A percentile compares a stretch with the other conserved stretches of the same genome.
These are phyloP conservation scores for Stemphylium lycopersici DNA, from an alignment of 2,329 filamentous ascomycete genomes.

Conservation along the genomic window DNA sequence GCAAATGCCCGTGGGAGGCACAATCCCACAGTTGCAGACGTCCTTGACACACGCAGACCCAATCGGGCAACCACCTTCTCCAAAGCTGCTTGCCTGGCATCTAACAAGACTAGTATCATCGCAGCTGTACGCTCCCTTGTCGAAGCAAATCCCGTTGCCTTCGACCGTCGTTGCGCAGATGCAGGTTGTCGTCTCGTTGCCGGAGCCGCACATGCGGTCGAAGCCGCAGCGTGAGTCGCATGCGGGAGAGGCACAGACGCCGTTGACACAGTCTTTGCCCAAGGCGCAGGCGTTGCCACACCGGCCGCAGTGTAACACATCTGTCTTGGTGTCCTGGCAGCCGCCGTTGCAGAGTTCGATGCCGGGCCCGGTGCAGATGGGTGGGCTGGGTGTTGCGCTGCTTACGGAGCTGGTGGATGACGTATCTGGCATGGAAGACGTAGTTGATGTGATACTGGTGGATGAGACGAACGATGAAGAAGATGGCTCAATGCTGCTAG, in stretches of 20 bases:
- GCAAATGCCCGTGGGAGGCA: slow-evolving; percentile 23
- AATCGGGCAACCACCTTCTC: slow-evolving; percentile 16
- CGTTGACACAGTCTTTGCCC: slow-evolving; percentile 39
- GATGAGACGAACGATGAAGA: not conserved
- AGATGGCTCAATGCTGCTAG: not conserved
- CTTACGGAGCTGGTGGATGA: slow-evolving; percentile 1
- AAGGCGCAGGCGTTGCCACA: slow-evolving; percentile 34
- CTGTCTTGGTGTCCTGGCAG: slow-evolving; percentile 32
- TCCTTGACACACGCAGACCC: slow-evolving; percentile 27
- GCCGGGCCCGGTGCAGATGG: slow-evolving; percentile 22
- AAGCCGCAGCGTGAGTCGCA: slow-evolving; percentile 40
- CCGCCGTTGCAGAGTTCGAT: slow-evolving; percentile 25
- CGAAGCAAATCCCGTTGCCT: slow-evolving; percentile 39
- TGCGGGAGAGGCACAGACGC: slow-evolving; percentile 36
- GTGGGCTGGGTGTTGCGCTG: slow-evolving; percentile 8
- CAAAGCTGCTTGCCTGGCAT: slow-evolving; percentile 8
- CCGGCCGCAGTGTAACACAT: slow-evolving; percentile 34
- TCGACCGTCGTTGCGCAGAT: slow-evolving; percentile 34
- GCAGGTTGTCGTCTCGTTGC: slow-evolving; percentile 27
- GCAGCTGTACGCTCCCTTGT: slow-evolving; percentile 26
- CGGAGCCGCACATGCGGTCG: slow-evolving; percentile 31
- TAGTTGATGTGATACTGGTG: not conserved
- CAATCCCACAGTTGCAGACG: slow-evolving; percentile 21
- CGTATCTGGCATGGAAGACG: slow-evolving; percentile 4
- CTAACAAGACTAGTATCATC: slow-evolving; percentile 7